Percentiles rank a stretch among this genome's conserved stretches.
Evolutionary conservation across 2,329 filamentous ascomycete genomes (phyloP).

Genomic region (Aspergillus vadensis): DNA sequence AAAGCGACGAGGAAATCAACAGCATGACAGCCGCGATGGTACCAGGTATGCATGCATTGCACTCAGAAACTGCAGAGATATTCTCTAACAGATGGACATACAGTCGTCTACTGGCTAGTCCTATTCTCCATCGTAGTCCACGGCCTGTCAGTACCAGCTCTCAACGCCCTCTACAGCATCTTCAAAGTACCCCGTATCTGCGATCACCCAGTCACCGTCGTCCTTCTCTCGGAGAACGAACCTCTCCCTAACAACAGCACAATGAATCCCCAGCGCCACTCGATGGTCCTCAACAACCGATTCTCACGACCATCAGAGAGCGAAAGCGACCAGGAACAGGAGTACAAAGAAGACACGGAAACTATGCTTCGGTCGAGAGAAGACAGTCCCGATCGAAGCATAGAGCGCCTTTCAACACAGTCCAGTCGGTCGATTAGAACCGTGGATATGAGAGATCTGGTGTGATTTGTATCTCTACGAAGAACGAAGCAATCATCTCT

Average conservation of each 20-base stretch:
- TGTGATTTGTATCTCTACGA: slow-evolving; percentile 7
- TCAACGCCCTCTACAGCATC: slow-evolving; percentile 36
- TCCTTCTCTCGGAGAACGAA: slow-evolving; percentile 38
- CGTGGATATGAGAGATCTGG: slow-evolving; percentile 13
- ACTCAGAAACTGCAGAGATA: too few relatives aligned
- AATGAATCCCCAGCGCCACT: slow-evolving; percentile 29
- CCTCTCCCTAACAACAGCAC: slow-evolving; percentile 40
- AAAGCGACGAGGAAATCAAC: slow-evolving; percentile 45
- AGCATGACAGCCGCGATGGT: slow-evolving; percentile 43
- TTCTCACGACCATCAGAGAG: slow-evolving; percentile 29
- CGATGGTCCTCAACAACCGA: slow-evolving; percentile 39
- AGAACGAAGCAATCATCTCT: not conserved
- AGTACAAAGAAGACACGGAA: slow-evolving; percentile 8
- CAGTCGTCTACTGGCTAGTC: slow-evolving; percentile 51
- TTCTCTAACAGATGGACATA: slow-evolving; percentile 1
- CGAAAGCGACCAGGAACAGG: slow-evolving; percentile 13
- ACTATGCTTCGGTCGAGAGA: slow-evolving; percentile 18
- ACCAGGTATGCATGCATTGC: slow-evolving; percentile 32
- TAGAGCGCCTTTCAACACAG: not conserved
- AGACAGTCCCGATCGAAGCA: slow-evolving; percentile 6
- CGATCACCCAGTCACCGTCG: slow-evolving; percentile 38
- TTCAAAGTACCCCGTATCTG: slow-evolving; percentile 33
- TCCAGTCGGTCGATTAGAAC: slow-evolving; percentile 3
- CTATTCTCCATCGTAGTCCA: slow-evolving; percentile 45
- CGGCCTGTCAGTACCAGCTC: slow-evolving; percentile 41